Conservation (phyloP, 768 basidiomycete genomes). For the Podaxis sp. region DNA sequence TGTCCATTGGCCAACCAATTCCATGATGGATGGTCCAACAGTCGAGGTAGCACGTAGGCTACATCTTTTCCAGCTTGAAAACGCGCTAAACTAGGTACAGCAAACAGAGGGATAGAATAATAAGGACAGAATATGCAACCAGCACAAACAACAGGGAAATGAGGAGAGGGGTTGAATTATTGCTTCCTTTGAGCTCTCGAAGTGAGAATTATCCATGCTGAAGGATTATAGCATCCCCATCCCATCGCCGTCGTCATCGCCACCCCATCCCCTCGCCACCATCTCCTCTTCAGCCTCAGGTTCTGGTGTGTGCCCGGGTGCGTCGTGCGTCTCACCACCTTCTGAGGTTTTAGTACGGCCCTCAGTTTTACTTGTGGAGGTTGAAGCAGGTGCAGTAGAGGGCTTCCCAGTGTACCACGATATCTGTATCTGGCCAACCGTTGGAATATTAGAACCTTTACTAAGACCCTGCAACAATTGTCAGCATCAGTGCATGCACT, state of each 20-base stretch:
- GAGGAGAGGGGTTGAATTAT: background rate
- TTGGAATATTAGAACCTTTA: constrained; percentile 65
- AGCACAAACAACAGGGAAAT: background rate
- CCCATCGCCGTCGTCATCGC: constrained; percentile 62
- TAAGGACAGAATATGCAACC: background rate
- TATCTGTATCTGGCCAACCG: constrained; percentile 60
- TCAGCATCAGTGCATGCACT: constrained; percentile 10
- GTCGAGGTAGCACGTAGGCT: background rate
- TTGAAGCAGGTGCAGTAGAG: constrained; percentile 14
- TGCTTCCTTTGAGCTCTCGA: background rate
- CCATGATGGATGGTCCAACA: background rate
- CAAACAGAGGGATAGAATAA: background rate
- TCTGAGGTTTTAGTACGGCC: constrained; percentile 14
- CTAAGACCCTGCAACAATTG: constrained; percentile 51
- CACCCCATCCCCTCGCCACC: constrained; percentile 71
- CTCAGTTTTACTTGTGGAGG: constrained; percentile 12
- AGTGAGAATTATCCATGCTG: background rate
- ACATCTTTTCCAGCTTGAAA: background rate
- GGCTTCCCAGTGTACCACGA: constrained; percentile 54
- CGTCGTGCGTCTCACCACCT: constrained; percentile 16
- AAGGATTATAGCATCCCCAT: constrained; percentile 62
- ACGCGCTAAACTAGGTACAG: background rate
- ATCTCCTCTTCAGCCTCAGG: constrained; percentile 52
- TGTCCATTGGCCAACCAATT: background rate
- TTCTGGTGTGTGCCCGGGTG: constrained; percentile 28